Percentiles rank a stretch among this genome's conserved stretches.
Conservation (phyloP, 306 rosid genomes). For the Sechiopsis laciniata region DNA sequence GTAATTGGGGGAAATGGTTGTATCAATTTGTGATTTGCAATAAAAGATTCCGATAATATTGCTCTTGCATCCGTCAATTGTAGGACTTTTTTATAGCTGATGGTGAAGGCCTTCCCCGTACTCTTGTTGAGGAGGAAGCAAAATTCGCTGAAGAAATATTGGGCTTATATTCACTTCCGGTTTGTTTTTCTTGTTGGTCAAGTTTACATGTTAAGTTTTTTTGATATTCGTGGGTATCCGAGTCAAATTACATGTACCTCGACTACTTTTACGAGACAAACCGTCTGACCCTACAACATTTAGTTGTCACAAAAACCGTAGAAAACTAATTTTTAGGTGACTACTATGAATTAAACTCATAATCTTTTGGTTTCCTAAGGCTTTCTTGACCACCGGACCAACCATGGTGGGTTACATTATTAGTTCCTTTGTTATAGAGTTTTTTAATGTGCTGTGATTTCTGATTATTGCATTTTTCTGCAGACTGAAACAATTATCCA, state of each 20-base stretch:
- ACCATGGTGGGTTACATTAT: background rate
- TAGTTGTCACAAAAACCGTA: too few species aligned
- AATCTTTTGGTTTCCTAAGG: too few species aligned
- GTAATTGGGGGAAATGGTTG: background rate
- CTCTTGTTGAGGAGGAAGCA: conserved; percentile 41
- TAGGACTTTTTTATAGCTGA: conserved; percentile 53
- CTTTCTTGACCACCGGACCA: too few species aligned
- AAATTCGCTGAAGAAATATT: conserved; percentile 40
- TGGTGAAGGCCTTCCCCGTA: conserved; percentile 49
- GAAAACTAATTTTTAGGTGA: too few species aligned
- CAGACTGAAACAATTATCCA: conserved; percentile 44
- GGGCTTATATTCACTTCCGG: conserved; percentile 45
- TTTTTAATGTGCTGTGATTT: background rate
- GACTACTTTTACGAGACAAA: too few species aligned
- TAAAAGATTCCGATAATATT: background rate
- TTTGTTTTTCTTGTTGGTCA: conserved; percentile 21
- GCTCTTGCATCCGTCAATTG: conserved; percentile 10
- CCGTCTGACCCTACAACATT: too few species aligned
- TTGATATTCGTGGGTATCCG: too few species aligned
- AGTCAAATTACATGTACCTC: too few species aligned
- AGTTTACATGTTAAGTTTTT: background rate
- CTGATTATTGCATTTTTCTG: conserved; percentile 17
- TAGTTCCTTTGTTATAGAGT: background rate
- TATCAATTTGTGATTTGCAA: background rate
- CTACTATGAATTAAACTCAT: too few species aligned